Conservation (phyloP, 2,329 filamentous ascomycete genomes). For the Trichothecium sympodiale region DNA sequence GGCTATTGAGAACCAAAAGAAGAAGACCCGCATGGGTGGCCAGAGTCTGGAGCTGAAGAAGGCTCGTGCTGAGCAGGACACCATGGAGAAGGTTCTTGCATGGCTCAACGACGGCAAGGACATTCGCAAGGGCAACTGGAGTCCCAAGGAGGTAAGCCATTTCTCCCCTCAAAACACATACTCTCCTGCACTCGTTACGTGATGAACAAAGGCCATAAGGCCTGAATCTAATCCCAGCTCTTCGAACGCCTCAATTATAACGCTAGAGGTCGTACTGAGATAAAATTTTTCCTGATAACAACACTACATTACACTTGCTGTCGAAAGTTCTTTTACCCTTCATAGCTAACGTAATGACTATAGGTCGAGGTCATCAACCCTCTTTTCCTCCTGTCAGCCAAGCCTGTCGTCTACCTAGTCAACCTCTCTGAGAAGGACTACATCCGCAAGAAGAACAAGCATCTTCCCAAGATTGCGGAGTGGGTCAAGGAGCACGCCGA, state of each 20-base stretch:
- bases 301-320: constrained; percentile 7
- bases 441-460: constrained; percentile 98
- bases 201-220: constrained; percentile 97
- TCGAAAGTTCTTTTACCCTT: constrained; percentile 2
- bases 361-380: constrained; percentile 97
- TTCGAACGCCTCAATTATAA: constrained; percentile 79
- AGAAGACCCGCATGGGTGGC: constrained; percentile 89
- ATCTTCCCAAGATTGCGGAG: constrained; percentile 82
- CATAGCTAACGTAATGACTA: constrained; percentile 12
- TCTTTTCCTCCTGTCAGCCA: constrained; percentile 86
- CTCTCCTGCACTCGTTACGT: constrained; percentile 35
- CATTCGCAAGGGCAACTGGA: constrained; percentile 82
- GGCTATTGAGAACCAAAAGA: constrained; percentile 79
- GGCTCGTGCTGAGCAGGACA: constrained; percentile 86
- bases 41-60: constrained; percentile 98
- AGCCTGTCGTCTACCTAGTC: constrained; percentile 93
- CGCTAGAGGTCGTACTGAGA: constrained; percentile 79
- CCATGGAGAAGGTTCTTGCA: constrained; percentile 78
- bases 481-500: constrained; percentile 89
- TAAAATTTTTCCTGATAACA: constrained; percentile 60
- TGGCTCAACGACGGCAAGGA: constrained; percentile 84
- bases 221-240: constrained; percentile 99
- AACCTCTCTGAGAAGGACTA: constrained; percentile 97
- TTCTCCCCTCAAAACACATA: too few relatives aligned
- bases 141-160: constrained; percentile 79